These are phyloP conservation scores for Dioscorea dumetorum DNA, from an alignment of 106 monocot species.

Conservation along the genomic window DNA sequence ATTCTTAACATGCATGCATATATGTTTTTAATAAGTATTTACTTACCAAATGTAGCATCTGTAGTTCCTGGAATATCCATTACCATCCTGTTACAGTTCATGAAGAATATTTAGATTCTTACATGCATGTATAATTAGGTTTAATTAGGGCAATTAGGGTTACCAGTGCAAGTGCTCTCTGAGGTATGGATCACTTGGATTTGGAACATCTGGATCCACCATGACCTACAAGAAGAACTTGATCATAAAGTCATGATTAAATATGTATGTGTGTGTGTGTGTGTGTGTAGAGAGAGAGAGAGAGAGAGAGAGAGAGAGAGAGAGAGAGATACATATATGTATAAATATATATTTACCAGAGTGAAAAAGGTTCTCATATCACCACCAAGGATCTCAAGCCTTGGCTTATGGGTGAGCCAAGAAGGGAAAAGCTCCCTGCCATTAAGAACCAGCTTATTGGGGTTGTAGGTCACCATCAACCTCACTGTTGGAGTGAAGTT, in stretches of 20 bases:
- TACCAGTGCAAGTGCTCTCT: slow-evolving; percentile 18
- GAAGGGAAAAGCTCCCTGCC: slow-evolving; percentile 7
- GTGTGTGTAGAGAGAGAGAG: too few species aligned
- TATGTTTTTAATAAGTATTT: too few species aligned
- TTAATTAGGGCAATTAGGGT: too few species aligned
- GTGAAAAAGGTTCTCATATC: slow-evolving; percentile 9
- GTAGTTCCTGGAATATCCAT: slow-evolving; percentile 10
- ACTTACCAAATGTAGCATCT: slow-evolving; percentile 8
- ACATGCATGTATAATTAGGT: too few species aligned
- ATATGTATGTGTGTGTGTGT: too few species aligned
- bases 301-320: too few species aligned
- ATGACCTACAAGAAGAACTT: neutral
- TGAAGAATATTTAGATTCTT: too few species aligned
- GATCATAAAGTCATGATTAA: neutral
- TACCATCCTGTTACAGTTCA: slow-evolving; percentile 3
- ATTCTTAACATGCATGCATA: neutral
- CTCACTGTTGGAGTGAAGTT: slow-evolving; percentile 4
- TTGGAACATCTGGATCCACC: slow-evolving; percentile 14
- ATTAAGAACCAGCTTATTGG: slow-evolving; percentile 7
- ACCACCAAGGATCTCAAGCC: slow-evolving; percentile 6
- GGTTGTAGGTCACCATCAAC: slow-evolving; percentile 4
- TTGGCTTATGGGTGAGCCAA: slow-evolving; percentile 7
- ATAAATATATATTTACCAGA: neutral
- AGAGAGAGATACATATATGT: too few species aligned
- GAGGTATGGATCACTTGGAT: slow-evolving; percentile 11